Base-by-base conservation (phyloP, 305 asterid genomes). In the Fraxinus angustifolia region DNA sequence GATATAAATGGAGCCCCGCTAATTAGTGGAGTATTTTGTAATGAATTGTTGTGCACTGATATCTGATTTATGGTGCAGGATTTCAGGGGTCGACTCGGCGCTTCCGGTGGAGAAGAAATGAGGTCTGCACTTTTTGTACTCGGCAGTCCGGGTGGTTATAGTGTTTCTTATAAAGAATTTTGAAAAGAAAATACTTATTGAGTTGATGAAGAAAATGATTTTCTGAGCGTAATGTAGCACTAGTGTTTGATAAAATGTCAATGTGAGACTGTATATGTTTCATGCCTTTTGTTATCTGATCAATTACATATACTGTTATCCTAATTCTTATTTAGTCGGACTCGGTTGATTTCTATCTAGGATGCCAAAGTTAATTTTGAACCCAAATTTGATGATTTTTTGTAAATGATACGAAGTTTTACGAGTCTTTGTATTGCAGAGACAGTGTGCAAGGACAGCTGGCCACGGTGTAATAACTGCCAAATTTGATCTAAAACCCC, bases 401-500 rank as follows among this genome's bases (percentile, higher is more conserved):
- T 73, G 73, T 50, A 19, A 38, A 40, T 70, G 28, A 38, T 81
- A 42, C 28, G 14, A 11, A 36, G 81, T 60, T 73, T 78, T 45
- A 50, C 65, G 73, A 72, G 23, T 82, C 31, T 76, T 19, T 45
- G 34, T 80, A 5, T 80, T 86, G 89, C 95, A 92, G 97, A 87
- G 53, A 72, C 83, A 78, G 40, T 71, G 73, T 82, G 80, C 40
- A 28, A 87, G 88, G 84, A 91, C 79, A 84, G 88, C 90, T 82
- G 83, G 82, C 68, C 79, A 87, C 4, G 82, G 91, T 78, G 82
- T 84, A 80, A 86, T 92, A 77, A 88, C 89, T 10, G 97, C 97
- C 42, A 91, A 83, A 83, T 76, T 95, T 85, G 96, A 94, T 73
- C 90, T 89, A 62, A 90, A 86, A 84, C 94, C 95, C 75, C 99